phyloP scores from a whole-genome alignment of 2,329 filamentous ascomycete genomes.

The Trichocomaceae sp. region DNA sequence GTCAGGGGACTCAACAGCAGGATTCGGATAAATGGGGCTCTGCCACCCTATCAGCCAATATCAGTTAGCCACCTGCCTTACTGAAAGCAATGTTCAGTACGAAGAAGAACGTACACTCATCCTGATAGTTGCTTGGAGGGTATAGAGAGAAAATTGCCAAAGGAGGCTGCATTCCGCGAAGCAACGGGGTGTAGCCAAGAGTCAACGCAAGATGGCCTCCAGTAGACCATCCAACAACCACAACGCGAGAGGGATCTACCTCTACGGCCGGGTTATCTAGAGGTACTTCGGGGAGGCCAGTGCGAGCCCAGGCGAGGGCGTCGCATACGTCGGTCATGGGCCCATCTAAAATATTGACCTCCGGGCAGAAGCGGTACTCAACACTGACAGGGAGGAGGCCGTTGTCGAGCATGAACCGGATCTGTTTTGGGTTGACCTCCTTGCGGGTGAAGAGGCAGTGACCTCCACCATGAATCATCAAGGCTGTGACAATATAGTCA shows the following conservation, averaged over 20 bases:
- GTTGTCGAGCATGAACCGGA: constrained; percentile 27
- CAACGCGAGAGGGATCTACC: constrained; percentile 25
- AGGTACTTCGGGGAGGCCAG: neutral
- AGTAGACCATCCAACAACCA: constrained; percentile 45
- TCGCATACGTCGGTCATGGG: constrained; percentile 36
- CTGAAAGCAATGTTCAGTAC: neutral
- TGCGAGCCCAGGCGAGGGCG: neutral
- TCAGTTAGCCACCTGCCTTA: neutral
- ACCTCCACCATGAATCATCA: constrained; percentile 21
- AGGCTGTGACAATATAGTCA: constrained; percentile 10
- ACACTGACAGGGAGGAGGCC: constrained; percentile 42
- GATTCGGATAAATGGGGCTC: neutral
- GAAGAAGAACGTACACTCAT: constrained; percentile 13
- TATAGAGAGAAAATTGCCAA: constrained; percentile 44
- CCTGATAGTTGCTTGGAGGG: constrained; percentile 36
- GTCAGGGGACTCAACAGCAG: neutral
- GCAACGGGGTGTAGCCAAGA: constrained; percentile 32
- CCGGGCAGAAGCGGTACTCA: constrained; percentile 46
- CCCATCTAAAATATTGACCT: constrained; percentile 38
- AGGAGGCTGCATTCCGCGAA: constrained; percentile 30
- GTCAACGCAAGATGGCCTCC: constrained; percentile 45
- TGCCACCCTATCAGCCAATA: neutral
- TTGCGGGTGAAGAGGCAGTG: constrained; percentile 18
- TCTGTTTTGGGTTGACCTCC: constrained; percentile 26
- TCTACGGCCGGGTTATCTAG: neutral